Evolutionary conservation across 129 eudicot genomes (phyloP).

Genomic region (Solidago caesia): DNA sequence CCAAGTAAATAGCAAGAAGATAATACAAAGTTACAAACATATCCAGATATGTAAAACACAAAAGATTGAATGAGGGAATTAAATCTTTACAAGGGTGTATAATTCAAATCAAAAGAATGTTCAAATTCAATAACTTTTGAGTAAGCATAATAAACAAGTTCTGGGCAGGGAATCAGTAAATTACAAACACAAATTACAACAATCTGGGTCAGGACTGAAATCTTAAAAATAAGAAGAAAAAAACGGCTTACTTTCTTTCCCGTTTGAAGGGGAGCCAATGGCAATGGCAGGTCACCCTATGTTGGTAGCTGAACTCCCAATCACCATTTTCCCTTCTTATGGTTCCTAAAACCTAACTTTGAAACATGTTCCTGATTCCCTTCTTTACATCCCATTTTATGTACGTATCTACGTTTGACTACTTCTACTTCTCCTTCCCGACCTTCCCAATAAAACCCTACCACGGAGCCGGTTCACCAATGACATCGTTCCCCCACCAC

Average conservation of each 20-base stretch:
- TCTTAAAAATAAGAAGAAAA: constrained; percentile 15
- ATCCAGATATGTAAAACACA: constrained; percentile 22
- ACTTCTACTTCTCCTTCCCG: constrained; percentile 54
- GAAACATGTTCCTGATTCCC: constrained; percentile 33
- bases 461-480: constrained; percentile 51
- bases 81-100: constrained; percentile 40
- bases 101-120: constrained; percentile 41
- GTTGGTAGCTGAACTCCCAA: constrained; percentile 9
- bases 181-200: constrained; percentile 40
- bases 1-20: too few relatives aligned
- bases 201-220: constrained; percentile 22
- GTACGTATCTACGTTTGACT: constrained; percentile 40
- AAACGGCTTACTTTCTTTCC: constrained; percentile 30
- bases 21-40: not conserved
- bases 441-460: constrained; percentile 56
- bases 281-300: constrained; percentile 14
- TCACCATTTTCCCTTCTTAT: constrained; percentile 30
- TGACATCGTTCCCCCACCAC: constrained; percentile 39
- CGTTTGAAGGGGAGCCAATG: constrained; percentile 30
- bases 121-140: constrained; percentile 34
- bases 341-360: constrained; percentile 28
- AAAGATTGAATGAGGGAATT: constrained; percentile 16
- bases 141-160: constrained; percentile 25
- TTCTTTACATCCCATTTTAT: constrained; percentile 35
- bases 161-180: constrained; percentile 39